Evolutionary conservation across 2,329 filamentous ascomycete genomes (phyloP).

Genomic region (Penicillium hesseltinei): DNA sequence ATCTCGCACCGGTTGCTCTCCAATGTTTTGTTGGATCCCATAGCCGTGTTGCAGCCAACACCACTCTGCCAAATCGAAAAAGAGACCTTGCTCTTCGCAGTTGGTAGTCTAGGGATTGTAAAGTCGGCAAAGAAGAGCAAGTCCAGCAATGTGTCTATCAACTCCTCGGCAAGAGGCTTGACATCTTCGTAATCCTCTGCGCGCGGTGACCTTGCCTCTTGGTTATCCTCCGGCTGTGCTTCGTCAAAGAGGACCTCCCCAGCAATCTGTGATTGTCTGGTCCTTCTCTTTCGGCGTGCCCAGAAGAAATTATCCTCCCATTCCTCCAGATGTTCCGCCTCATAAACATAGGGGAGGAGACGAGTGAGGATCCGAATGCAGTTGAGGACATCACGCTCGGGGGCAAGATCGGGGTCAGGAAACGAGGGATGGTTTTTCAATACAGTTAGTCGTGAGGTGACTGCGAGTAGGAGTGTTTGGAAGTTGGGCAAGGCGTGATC

Average conservation of each 20-base stretch:
- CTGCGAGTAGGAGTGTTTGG: conserved; percentile 79
- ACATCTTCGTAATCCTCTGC: conserved; percentile 72
- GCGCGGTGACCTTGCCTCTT: conserved; percentile 42
- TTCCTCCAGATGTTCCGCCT: conserved; percentile 73
- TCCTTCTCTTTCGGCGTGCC: conserved; percentile 70
- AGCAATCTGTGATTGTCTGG: conserved; percentile 62
- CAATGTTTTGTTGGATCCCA: conserved; percentile 84
- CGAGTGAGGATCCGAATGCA: conserved; percentile 89
- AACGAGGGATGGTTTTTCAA: conserved; percentile 88
- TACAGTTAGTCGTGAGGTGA: conserved; percentile 77
- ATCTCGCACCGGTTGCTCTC: conserved; percentile 93
- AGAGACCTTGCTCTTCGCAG: conserved; percentile 74
- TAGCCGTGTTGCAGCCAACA: conserved; percentile 87
- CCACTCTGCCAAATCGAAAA: conserved; percentile 98
- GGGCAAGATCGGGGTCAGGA: conserved; percentile 79
- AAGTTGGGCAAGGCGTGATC: conserved; percentile 83
- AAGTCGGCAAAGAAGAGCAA: conserved; percentile 89
- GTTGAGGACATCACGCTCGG: conserved; percentile 84
- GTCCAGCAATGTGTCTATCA: conserved; percentile 86
- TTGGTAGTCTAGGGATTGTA: conserved; percentile 71
- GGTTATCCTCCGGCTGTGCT: conserved; percentile 55
- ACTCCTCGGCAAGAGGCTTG: conserved; percentile 85
- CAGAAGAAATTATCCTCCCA: conserved; percentile 98
- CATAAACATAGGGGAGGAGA: conserved; percentile 86
- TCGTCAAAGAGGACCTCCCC: conserved; percentile 85